Evolutionary conservation across 768 basidiomycete species (phyloP), one percentile per base, ranked within the genome.

Genomic region (Amanita polypyramis): DNA sequence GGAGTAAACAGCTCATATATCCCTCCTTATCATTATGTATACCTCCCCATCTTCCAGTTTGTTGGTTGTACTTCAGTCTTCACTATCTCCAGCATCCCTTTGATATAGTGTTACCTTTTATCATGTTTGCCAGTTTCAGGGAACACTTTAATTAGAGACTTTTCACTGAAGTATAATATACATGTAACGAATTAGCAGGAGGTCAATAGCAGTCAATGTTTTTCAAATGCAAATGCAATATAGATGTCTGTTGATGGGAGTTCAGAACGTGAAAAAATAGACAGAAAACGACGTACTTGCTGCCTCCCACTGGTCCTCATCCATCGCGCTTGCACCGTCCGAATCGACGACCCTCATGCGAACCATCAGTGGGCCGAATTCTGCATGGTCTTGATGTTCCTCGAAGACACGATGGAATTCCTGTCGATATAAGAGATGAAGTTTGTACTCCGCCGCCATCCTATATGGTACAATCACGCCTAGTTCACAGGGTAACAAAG

Each of bases 281-380:
- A 3, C n/a, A 19, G 14, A 6, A 29, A 37, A 14, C 9, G 10
- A 78, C 92, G 66, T 65, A 97, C 96, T 97, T n/a, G 92, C 93
- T 53, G 95, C 95, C 59, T 97, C 93, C 90, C 95, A 96, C 65
- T 98, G 94, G 56, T 88, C 85, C 55, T 87, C 85, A 54, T 93
- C 80, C 89, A 98, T 96, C 45, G 87, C 69, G 58, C 89, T 94
- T 66, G 85, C 85, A 1, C 93, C 92, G 35, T 84, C 74, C 14
- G 70, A 66, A 58, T 96, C 85, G 36, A 96, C 79, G 23, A 99
- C 96, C 52, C 82, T 86, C 96, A 99, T 99, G 55, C 79, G 75
- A 50, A 84, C 70, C 66, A 98, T 71, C 14, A 98, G 70, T n/a
- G 79, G 75, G 15, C 79, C 78, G 59, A 89, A 97, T 56, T 96